Evolutionary conservation across 108 stramenopile species (phyloP).

Genomic region (Nitzschia inconspicua): DNA sequence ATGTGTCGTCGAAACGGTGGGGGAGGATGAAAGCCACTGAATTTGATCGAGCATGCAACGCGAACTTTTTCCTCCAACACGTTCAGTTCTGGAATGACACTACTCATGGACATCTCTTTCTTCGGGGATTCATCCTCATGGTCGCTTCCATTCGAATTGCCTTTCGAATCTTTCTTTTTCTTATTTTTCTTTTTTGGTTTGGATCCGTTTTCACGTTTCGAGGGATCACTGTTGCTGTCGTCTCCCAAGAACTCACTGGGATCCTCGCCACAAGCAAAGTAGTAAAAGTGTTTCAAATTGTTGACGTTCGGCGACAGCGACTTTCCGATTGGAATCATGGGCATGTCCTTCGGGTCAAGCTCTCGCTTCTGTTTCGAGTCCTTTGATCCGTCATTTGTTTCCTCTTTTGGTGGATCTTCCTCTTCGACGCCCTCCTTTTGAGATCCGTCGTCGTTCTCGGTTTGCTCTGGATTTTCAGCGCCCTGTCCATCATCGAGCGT

Average conservation of each 20-base stretch:
- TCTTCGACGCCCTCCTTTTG: constrained; percentile 5
- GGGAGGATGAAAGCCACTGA: constrained; percentile 87
- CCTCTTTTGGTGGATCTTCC: constrained; percentile 10
- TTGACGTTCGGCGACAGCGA: constrained; percentile 28
- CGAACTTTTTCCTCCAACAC: constrained; percentile 45
- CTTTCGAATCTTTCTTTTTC: constrained; percentile 38
- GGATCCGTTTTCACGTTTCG: constrained; percentile 3
- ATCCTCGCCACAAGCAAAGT: constrained; percentile 72
- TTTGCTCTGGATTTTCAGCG: constrained; percentile 8
- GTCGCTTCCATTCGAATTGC: neutral
- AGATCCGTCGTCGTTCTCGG: constrained; percentile 9
- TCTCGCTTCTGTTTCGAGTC: constrained; percentile 11
- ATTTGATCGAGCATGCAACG: constrained; percentile 45
- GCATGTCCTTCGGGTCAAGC: constrained; percentile 30
- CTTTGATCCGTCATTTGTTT: constrained; percentile 8
- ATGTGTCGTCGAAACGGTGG: constrained; percentile 75
- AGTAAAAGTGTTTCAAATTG: constrained; percentile 70
- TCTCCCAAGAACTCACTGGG: constrained; percentile 26
- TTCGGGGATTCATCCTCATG: constrained; percentile 4
- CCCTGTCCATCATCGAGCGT: constrained; percentile 28
- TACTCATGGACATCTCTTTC: constrained; percentile 15
- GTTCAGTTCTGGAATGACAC: constrained; percentile 46
- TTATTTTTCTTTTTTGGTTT: constrained; percentile 49
- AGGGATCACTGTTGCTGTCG: neutral
- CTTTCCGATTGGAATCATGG: constrained; percentile 21